Conservation (phyloP, 148 eudicot species). For the Rhododendron williamsianum region DNA sequence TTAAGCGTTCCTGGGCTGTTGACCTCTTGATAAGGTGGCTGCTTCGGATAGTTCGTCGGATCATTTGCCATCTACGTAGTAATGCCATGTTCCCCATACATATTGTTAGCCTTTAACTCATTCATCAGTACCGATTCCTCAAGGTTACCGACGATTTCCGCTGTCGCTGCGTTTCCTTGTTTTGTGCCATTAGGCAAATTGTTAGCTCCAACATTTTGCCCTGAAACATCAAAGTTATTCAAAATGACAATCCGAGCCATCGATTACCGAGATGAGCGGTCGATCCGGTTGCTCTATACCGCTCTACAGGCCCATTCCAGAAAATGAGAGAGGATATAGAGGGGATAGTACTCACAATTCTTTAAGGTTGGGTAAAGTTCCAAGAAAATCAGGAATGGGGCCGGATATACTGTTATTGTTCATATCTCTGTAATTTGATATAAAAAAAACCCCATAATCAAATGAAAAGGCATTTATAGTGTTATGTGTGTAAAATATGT, state of each 20-base stretch:
- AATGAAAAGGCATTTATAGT: neutral
- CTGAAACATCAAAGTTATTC: neutral
- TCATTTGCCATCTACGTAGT: neutral
- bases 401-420: conserved; percentile 35
- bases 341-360: conserved; percentile 26
- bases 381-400: conserved; percentile 35
- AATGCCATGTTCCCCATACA: neutral
- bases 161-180: neutral
- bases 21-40: too few species aligned
- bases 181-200: neutral
- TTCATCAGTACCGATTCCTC: neutral
- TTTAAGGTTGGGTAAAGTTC: conserved; percentile 30
- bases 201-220: neutral
- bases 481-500: neutral
- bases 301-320: neutral
- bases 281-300: too few species aligned
- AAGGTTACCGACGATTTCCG: neutral
- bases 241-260: too few species aligned
- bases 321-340: neutral
- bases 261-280: too few species aligned
- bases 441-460: neutral
- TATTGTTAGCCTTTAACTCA: neutral
- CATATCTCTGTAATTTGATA: conserved; percentile 26
- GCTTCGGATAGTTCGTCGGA: neutral
- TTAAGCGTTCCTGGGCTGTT: too few species aligned